phyloP scores from a whole-genome alignment of 257 asterid genomes.

The Datura wrightii region DNA sequence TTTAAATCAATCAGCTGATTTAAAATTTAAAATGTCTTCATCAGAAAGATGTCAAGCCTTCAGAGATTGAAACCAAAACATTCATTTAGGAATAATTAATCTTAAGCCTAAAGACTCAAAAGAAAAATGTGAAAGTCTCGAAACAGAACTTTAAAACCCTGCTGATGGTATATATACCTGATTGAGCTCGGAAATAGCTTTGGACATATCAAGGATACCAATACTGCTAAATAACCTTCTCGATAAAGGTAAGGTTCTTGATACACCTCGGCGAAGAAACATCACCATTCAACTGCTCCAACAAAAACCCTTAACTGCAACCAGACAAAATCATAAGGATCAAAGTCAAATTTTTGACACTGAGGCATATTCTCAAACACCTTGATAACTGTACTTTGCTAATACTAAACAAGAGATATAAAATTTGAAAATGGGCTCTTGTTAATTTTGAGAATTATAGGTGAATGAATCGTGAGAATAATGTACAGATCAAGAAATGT shows the following conservation, averaged over 20 bases:
- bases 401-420: background rate
- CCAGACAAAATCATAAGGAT: background rate
- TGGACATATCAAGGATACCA: slow-evolving; percentile 52
- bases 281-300: slow-evolving; percentile 36
- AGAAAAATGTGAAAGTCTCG: background rate
- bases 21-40: background rate
- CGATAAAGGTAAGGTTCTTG: slow-evolving; percentile 41
- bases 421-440: background rate
- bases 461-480: background rate
- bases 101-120: background rate
- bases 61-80: background rate
- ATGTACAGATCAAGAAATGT: background rate
- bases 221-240: slow-evolving; percentile 52
- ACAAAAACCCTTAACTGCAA: background rate
- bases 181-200: slow-evolving; percentile 72
- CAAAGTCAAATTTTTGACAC: background rate
- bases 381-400: background rate
- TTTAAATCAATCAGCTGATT: background rate
- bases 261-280: slow-evolving; percentile 53
- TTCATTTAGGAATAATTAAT: background rate
- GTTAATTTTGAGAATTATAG: background rate
- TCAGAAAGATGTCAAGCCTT: background rate
- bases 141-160: background rate
- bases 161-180: slow-evolving; percentile 51
- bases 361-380: slow-evolving; percentile 27